phyloP scores from a whole-genome alignment of 768 basidiomycete genomes.

The Tylopilus rubrobrunneus region DNA sequence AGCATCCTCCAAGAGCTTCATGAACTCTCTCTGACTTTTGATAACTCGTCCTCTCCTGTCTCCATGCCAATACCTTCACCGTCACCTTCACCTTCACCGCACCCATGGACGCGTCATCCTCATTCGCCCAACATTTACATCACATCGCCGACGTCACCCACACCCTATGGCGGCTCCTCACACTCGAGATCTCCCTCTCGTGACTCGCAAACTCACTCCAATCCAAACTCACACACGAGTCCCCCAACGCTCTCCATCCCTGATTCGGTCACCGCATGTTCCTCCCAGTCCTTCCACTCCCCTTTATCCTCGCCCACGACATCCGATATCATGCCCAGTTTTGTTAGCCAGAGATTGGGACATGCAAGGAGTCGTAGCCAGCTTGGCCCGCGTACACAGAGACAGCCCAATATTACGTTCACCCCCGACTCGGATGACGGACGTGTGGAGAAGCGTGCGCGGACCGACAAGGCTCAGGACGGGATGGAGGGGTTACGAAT shows the following conservation, averaged over 20 bases:
- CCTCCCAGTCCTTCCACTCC: slow-evolving; percentile 19
- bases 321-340: slow-evolving; percentile 15
- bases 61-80: slow-evolving; percentile 19
- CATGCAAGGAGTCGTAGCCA: slow-evolving; percentile 29
- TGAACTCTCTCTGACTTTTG: slow-evolving; percentile 26
- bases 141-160: slow-evolving; percentile 56
- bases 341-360: slow-evolving; percentile 6
- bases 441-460: slow-evolving; percentile 25
- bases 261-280: neutral
- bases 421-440: slow-evolving; percentile 24
- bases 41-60: slow-evolving; percentile 12
- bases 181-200: slow-evolving; percentile 21
- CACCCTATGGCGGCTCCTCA: slow-evolving; percentile 16
- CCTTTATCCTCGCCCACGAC: slow-evolving; percentile 29
- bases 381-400: slow-evolving; percentile 18
- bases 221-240: slow-evolving; percentile 2
- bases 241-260: slow-evolving; percentile 15
- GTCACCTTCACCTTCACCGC: slow-evolving; percentile 27
- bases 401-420: slow-evolving; percentile 30
- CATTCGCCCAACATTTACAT: slow-evolving; percentile 67
- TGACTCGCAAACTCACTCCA: slow-evolving; percentile 14
- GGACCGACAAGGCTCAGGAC: slow-evolving; percentile 11
- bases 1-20: slow-evolving; percentile 26
- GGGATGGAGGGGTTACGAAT: slow-evolving; percentile 7
- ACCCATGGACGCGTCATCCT: slow-evolving; percentile 10